Evolutionary conservation across 345 rosid species (phyloP).

Genomic region (Pistacia integerrima): DNA sequence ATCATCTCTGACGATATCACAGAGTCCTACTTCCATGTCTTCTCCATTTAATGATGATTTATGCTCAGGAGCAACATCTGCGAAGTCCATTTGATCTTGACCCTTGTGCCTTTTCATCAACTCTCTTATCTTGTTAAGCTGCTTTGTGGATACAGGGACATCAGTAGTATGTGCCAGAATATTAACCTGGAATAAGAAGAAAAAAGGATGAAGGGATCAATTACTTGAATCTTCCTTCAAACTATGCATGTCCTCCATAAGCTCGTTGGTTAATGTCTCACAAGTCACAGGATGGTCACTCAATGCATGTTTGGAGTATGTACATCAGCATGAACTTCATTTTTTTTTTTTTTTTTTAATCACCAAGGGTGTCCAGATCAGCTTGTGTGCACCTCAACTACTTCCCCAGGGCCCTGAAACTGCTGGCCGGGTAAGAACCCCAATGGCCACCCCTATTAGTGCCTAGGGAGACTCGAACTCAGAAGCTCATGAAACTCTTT

Average conservation of each 20-base stretch:
- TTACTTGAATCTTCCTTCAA: conserved; percentile 3
- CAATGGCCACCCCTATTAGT: too few relatives aligned
- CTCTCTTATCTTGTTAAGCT: conserved; percentile 76
- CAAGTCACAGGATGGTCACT: conserved; percentile 8
- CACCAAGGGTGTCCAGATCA: too few relatives aligned
- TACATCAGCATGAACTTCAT: neutral
- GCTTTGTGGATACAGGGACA: conserved; percentile 67
- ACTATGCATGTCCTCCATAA: conserved; percentile 5
- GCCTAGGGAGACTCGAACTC: too few relatives aligned
- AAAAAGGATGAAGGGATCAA: conserved; percentile 23
- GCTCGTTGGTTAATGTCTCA: neutral
- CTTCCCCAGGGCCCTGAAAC: too few relatives aligned
- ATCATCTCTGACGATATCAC: conserved; percentile 35
- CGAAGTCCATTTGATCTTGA: conserved; percentile 35
- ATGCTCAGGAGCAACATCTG: conserved; percentile 28
- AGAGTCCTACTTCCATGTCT: conserved; percentile 31
- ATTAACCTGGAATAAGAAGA: conserved; percentile 66
- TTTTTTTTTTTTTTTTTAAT: too few relatives aligned
- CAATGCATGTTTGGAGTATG: conserved; percentile 3
- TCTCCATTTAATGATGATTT: conserved; percentile 28
- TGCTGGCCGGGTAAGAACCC: too few relatives aligned
- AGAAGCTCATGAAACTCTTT: too few relatives aligned
- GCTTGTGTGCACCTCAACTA: too few relatives aligned
- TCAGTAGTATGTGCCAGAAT: conserved; percentile 81
- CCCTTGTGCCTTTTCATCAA: conserved; percentile 58